Conservation (phyloP, 345 rosid genomes). For the Capsella bursapastoris region DNA sequence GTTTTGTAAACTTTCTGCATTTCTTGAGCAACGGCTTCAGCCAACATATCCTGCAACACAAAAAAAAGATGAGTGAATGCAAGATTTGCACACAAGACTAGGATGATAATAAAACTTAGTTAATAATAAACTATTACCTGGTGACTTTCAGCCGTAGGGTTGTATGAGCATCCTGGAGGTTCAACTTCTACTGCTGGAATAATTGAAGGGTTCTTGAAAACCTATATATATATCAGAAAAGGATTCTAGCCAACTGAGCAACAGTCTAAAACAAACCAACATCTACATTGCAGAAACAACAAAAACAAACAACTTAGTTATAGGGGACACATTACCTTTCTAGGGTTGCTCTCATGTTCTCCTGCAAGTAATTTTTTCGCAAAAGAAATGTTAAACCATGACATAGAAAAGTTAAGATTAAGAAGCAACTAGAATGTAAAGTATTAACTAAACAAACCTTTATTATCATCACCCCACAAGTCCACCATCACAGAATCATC, state of each 20-base stretch:
- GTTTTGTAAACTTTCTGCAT: slow-evolving; percentile 79
- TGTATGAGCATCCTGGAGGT: slow-evolving; percentile 90
- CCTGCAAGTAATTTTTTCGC: slow-evolving; percentile 47
- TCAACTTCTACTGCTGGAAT: slow-evolving; percentile 97
- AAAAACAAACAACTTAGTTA: not conserved
- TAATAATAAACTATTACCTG: slow-evolving; percentile 53
- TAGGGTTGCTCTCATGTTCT: slow-evolving; percentile 46
- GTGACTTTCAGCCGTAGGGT: slow-evolving; percentile 83
- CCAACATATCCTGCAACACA: slow-evolving; percentile 71
- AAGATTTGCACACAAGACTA: not conserved
- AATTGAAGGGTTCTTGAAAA: slow-evolving; percentile 50
- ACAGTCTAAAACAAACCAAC: not conserved
- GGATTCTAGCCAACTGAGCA: not conserved
- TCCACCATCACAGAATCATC: slow-evolving; percentile 60
- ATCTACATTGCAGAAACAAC: not conserved
- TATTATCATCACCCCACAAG: slow-evolving; percentile 72
- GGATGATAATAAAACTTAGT: not conserved
- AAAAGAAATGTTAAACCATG: not conserved
- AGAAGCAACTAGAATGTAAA: not conserved
- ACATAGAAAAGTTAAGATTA: not conserved
- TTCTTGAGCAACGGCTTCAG: slow-evolving; percentile 95
- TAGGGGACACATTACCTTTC: slow-evolving; percentile 55
- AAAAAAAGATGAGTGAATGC: not conserved
- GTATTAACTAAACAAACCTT: slow-evolving; percentile 51
- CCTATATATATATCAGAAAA: slow-evolving; percentile 41